Base-by-base conservation (phyloP, 768 basidiomycete genomes). In the Rubroboletus satanas region DNA sequence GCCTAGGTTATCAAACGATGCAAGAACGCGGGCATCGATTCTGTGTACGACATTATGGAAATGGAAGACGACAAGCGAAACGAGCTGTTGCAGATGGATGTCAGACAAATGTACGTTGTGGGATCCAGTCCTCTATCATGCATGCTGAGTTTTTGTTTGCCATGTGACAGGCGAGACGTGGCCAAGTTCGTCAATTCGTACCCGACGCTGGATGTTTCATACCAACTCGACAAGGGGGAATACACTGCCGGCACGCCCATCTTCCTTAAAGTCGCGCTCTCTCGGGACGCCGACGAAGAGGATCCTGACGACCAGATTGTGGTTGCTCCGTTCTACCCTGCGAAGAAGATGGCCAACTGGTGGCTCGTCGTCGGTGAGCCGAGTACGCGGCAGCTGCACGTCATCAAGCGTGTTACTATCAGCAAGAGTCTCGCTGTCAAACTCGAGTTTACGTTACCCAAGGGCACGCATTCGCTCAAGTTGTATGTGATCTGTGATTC, bases 21-120 rank as follows among this genome's bases (percentile, higher is more conserved):
- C 76, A 89, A 89, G 66, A 82, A 79, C 0, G 88, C 85, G 7
- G 82, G 82, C 8, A 77, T 97, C 51, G 91, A 93, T 56, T 89
- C 90, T 1, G 94, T 99, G 0, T 97, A 98, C 68, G 97, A 98
- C 67, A 81, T 98, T 58, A 97, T 98, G 91, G 97, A 98, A 70
- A 85, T 98, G 84, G 97, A 98, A 66, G 96, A 98, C 62, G 88
- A 90, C 55, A 80, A 90, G 66, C 82, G 97, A 35, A 90, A 83
- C 53, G 75, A 84, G 51, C 74, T 98, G 23, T 73, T 98, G 29
- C 84, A 87, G 64, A 93, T 99, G 91, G 83, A 86, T 51, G 77
- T 85, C 1, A 75, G 79, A 37, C 90, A 97, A 69, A 92, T 98
- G 93, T 93, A 71, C 59, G 91, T 78, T 6, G 7, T 48, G 1